These are phyloP conservation scores for Ganoderma resinaceum DNA, from an alignment of 1,284 basidiomycete genomes.

Conservation along the genomic window DNA sequence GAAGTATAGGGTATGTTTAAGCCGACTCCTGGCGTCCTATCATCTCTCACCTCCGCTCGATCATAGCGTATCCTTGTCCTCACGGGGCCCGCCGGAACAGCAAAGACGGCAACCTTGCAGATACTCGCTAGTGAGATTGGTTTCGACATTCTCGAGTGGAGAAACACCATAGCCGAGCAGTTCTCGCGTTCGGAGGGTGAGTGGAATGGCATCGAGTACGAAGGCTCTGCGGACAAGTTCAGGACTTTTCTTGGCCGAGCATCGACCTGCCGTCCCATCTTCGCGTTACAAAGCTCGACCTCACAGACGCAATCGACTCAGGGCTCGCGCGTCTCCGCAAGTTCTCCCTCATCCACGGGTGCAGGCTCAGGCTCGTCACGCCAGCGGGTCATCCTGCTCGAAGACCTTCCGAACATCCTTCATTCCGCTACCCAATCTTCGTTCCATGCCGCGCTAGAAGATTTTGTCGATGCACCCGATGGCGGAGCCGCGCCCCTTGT, in stretches of 20 bases:
- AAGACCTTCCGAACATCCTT: constrained; percentile 92
- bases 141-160: constrained; percentile 90
- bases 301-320: constrained; percentile 13
- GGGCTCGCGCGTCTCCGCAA: constrained; percentile 26
- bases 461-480: constrained; percentile 52
- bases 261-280: constrained; percentile 66
- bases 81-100: constrained; percentile 90
- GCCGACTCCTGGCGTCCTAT: constrained; percentile 4
- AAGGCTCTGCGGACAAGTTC: constrained; percentile 78
- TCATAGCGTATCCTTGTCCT: constrained; percentile 82
- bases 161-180: constrained; percentile 62
- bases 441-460: constrained; percentile 78
- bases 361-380: constrained; percentile 30
- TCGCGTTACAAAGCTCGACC: constrained; percentile 37
- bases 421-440: constrained; percentile 75
- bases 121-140: constrained; percentile 80
- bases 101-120: constrained; percentile 87
- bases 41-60: constrained; percentile 6
- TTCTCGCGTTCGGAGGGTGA: constrained; percentile 23
- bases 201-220: constrained; percentile 45
- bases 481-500: constrained; percentile 71
- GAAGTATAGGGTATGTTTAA: constrained; percentile 77
- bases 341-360: constrained; percentile 10
- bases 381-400: constrained; percentile 80
- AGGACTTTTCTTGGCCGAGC: constrained; percentile 81